Base-by-base conservation (phyloP, 108 stramenopile genomes). In the Conticribra weissflogii region DNA sequence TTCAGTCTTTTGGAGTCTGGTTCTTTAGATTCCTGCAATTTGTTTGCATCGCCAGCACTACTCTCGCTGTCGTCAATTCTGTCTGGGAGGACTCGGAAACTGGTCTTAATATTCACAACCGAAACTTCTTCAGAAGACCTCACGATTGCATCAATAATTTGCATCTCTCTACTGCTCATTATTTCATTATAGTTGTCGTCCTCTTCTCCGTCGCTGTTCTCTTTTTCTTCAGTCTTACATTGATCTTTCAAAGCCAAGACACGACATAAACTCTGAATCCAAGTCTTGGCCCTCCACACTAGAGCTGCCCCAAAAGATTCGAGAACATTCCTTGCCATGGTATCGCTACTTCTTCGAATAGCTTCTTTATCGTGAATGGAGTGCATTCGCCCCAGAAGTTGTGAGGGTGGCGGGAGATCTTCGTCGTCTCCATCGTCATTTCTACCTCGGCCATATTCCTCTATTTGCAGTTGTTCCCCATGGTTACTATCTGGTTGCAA, bases 251-350 rank as follows among this genome's bases (percentile, higher is more conserved):
- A 55, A 14, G 81, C 84, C 12, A 94, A 82, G 14, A 70, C 68
- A 16, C 52, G 59, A 7, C 86, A 79, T 3, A 89, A 68, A 46
- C 82, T 74, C 29, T 81, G 77, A 33, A 83, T 74, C 93, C 93
- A 94, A 12, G 85, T 81, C 72, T 86, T 71, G 28, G 81, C 86
- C 44, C 93, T 76, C 90, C 90, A 94, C 28, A 85, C 63, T 27
- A 91, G 59, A 51, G 90, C 90, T 62, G 86, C 89, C 51, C 88
- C 78, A 66, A 88, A 88, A 17, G 90, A 86, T 68, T 87, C 81
- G 28, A 89, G 76, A 7, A 91, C 69, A 62, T 94, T 94, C 19
- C 73, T 68, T 2, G 85, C 88, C 89, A 94, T 88, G 34, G 84
- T 80, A 34, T 90, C 88, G 25, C 84, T 78, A 29, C 86, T 82